Evolutionary conservation across 768 basidiomycete genomes (phyloP).

Genomic region (Trametopsis cervina): DNA sequence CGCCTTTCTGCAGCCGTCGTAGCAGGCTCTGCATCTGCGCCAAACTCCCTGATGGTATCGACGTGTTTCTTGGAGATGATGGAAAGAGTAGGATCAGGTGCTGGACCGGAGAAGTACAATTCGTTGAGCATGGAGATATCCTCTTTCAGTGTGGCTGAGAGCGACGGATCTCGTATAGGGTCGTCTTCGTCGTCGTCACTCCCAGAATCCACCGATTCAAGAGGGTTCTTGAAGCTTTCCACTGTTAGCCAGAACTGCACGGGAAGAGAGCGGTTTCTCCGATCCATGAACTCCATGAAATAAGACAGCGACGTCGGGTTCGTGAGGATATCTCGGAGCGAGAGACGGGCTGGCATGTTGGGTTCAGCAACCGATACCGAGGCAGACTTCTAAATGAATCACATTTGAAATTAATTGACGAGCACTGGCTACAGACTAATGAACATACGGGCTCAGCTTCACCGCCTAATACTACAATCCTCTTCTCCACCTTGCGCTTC

Average conservation of each 20-base stretch:
- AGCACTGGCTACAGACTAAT: not conserved
- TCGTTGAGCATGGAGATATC: conserved; percentile 89
- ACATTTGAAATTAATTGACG: not conserved
- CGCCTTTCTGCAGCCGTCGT: conserved; percentile 39
- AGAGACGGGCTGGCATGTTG: conserved; percentile 41
- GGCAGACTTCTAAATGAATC: not conserved
- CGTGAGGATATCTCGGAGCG: conserved; percentile 72
- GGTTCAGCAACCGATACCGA: conserved; percentile 27
- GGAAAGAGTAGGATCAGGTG: conserved; percentile 50
- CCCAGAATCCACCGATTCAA: conserved; percentile 69
- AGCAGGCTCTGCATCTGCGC: conserved; percentile 39
- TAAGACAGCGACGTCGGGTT: conserved; percentile 91
- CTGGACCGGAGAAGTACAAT: conserved; percentile 68
- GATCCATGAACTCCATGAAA: conserved; percentile 98
- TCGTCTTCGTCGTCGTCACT: conserved; percentile 55
- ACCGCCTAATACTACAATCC: conserved; percentile 76
- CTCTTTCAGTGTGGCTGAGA: conserved; percentile 62
- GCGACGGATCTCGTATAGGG: conserved; percentile 48
- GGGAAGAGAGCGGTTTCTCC: conserved; percentile 72
- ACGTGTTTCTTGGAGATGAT: conserved; percentile 67
- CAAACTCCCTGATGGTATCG: conserved; percentile 62
- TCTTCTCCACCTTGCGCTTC: conserved; percentile 78
- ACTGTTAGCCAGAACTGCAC: conserved; percentile 98
- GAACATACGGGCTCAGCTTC: conserved; percentile 52
- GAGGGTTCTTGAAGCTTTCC: conserved; percentile 95